phyloP scores from a whole-genome alignment of 2,329 filamentous ascomycete species.

The Cordyceps javanica region DNA sequence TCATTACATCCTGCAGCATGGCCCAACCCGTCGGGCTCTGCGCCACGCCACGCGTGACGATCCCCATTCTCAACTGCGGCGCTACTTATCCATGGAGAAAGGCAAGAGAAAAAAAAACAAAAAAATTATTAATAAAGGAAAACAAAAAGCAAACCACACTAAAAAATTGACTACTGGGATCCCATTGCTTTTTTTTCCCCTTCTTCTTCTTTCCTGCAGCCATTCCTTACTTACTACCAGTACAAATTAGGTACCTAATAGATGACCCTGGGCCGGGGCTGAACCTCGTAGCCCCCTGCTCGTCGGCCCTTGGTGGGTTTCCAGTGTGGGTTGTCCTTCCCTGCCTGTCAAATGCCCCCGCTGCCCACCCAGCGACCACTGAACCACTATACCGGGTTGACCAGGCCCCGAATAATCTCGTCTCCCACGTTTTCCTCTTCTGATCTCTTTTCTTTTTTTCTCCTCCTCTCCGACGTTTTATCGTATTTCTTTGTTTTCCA shows the following conservation, averaged over 20 bases:
- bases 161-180: too few species aligned
- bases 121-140: too few species aligned
- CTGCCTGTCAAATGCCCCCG: not conserved
- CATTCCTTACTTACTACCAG: too few species aligned
- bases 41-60: constrained; percentile 4
- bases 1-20: not conserved
- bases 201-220: too few species aligned
- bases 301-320: not conserved
- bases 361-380: not conserved
- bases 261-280: not conserved
- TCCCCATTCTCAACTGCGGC: not conserved
- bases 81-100: too few species aligned
- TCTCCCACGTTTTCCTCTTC: constrained; percentile 4
- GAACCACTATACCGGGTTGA: constrained; percentile 2
- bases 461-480: not conserved
- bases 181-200: too few species aligned
- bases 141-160: not conserved
- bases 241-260: too few species aligned
- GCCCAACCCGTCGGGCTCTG: not conserved
- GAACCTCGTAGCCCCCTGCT: not conserved
- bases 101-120: too few species aligned
- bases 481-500: not conserved
- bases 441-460: not conserved
- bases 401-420: constrained; percentile 6
- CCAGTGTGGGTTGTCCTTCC: not conserved